A percentile compares a stretch with the other conserved stretches of the same genome.
These are phyloP conservation scores for Aspergillus felis DNA, from an alignment of 2,329 filamentous ascomycete genomes.

Conservation along the genomic window DNA sequence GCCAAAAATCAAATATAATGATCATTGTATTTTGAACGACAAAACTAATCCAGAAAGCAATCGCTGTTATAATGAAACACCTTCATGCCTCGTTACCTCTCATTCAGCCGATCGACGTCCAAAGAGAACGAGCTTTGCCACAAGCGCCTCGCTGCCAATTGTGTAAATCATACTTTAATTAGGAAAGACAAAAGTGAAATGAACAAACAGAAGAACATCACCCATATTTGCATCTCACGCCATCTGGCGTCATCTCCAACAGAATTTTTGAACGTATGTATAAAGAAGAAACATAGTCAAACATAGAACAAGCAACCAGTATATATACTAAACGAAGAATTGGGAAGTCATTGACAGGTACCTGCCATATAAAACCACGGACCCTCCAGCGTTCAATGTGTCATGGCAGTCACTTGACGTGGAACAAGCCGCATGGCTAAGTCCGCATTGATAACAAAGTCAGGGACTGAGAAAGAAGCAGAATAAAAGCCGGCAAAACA, in stretches of 20 bases:
- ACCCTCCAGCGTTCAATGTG: not conserved
- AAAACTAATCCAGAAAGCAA: not conserved
- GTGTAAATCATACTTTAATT: constrained; percentile 7
- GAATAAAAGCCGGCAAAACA: constrained; percentile 8
- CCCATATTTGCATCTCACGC: constrained; percentile 3
- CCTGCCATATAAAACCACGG: not conserved
- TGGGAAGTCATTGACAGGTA: not conserved
- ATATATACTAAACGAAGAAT: constrained; percentile 10
- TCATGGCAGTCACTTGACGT: not conserved
- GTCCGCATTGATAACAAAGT: constrained; percentile 1
- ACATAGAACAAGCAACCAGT: not conserved
- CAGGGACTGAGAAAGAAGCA: constrained; percentile 10
- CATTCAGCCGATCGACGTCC: not conserved
- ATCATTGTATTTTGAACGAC: not conserved
- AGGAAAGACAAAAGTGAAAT: not conserved
- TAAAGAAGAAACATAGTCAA: constrained; percentile 1
- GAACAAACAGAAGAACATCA: constrained; percentile 2
- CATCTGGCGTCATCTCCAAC: constrained; percentile 5
- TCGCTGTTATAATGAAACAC: not conserved
- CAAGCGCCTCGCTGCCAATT: constrained; percentile 21
- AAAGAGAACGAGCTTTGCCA: constrained; percentile 25
- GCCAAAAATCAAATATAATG: not conserved
- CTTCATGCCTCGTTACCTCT: not conserved
- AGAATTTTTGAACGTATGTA: constrained; percentile 7
- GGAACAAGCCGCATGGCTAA: not conserved